Conservation (phyloP, 129 eudicot genomes). For the Helichrysum umbraculigerum region DNA sequence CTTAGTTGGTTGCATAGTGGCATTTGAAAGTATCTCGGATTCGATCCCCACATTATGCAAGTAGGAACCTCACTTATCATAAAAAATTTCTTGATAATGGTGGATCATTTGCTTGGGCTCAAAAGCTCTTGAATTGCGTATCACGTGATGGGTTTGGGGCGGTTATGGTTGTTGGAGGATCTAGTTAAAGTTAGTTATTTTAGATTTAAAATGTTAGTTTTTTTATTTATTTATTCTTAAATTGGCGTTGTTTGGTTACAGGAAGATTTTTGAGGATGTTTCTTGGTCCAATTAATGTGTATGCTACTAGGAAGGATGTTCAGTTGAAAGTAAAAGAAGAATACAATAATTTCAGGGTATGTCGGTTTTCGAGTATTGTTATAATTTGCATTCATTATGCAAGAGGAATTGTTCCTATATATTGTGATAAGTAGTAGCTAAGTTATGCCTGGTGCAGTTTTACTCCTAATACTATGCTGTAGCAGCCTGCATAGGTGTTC, state of each 20-base stretch:
- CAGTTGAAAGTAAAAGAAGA: slow-evolving; percentile 92
- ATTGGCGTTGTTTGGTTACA: slow-evolving; percentile 31
- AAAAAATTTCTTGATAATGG: too few species aligned
- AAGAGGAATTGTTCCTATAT: slow-evolving; percentile 2
- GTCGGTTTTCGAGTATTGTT: slow-evolving; percentile 9
- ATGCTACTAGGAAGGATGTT: slow-evolving; percentile 82
- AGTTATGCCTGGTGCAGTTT: slow-evolving; percentile 9
- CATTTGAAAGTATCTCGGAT: not conserved
- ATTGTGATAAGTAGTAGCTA: not conserved
- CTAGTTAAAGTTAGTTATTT: not conserved
- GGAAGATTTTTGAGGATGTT: slow-evolving; percentile 82
- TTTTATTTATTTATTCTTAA: not conserved
- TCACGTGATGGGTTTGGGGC: not conserved
- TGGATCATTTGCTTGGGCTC: too few species aligned
- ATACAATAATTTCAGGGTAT: slow-evolving; percentile 83
- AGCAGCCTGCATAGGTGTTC: slow-evolving; percentile 5
- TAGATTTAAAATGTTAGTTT: not conserved
- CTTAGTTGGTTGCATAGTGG: not conserved
- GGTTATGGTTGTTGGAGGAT: not conserved
- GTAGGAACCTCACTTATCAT: not conserved
- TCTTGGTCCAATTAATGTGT: slow-evolving; percentile 90
- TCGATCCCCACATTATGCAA: not conserved
- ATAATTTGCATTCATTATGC: slow-evolving; percentile 2
- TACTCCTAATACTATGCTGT: not conserved
- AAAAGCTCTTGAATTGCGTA: too few species aligned